Evolutionary conservation across 306 rosid species (phyloP).

Genomic region (Prunus persica): Prunus_persica_NCBIv2 NC_034009.1:22636501-22637000

Average conservation of each 20-base stretch:
- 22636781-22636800: conserved; percentile 50
- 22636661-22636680: background rate
- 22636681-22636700: background rate
- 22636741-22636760: conserved; percentile 51
- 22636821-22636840: conserved; percentile 49
- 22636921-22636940: background rate
- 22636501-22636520: background rate
- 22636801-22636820: conserved; percentile 55
- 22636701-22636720: conserved; percentile 13
- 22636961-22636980: background rate
- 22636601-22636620: background rate
- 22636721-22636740: conserved; percentile 36
- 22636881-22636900: background rate
- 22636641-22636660: conserved; percentile 1
- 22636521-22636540: conserved; percentile 4
- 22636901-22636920: background rate
- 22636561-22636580: background rate
- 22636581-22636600: conserved; percentile 10
- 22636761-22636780: conserved; percentile 48
- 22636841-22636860: conserved; percentile 49
- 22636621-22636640: conserved; percentile 2
- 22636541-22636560: background rate
- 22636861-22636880: background rate
- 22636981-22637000: conserved; percentile 54
- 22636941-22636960: background rate